Evolutionary conservation across 192 early-diverging fungal genomes (phyloP).

Genomic region (Umbelopsis sp.): DNA sequence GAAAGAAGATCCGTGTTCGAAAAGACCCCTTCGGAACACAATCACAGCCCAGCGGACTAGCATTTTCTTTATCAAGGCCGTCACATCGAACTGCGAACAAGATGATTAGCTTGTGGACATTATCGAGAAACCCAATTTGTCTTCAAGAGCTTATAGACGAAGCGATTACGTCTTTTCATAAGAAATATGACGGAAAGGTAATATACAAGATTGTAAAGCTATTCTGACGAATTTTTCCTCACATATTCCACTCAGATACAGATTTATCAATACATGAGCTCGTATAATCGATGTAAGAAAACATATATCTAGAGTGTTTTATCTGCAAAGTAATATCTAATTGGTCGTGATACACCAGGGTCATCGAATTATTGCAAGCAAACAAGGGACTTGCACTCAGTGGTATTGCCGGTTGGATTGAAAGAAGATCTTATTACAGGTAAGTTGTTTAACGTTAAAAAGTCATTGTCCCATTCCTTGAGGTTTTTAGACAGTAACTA

Average conservation of each 20-base stretch:
- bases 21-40: not conserved
- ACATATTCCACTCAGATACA: not conserved
- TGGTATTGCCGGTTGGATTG: slow-evolving; percentile 6
- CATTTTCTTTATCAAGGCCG: not conserved
- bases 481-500: not conserved
- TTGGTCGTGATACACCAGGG: too few species aligned
- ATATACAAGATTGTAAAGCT: not conserved
- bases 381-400: not conserved
- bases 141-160: not conserved
- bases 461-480: too few species aligned
- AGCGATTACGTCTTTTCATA: not conserved
- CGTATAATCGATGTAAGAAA: not conserved
- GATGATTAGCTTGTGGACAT: not conserved
- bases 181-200: not conserved
- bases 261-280: not conserved
- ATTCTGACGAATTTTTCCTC: too few species aligned
- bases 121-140: slow-evolving; percentile 3
- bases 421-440: not conserved
- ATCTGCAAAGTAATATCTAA: too few species aligned
- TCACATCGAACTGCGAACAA: not conserved
- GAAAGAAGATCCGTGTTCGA: not conserved
- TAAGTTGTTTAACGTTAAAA: not conserved
- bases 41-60: not conserved
- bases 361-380: not conserved
- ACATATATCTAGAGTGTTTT: not conserved